These are phyloP conservation scores for Leishmania arabica DNA, from an alignment of 208 protist species.

Conservation along the genomic window DNA sequence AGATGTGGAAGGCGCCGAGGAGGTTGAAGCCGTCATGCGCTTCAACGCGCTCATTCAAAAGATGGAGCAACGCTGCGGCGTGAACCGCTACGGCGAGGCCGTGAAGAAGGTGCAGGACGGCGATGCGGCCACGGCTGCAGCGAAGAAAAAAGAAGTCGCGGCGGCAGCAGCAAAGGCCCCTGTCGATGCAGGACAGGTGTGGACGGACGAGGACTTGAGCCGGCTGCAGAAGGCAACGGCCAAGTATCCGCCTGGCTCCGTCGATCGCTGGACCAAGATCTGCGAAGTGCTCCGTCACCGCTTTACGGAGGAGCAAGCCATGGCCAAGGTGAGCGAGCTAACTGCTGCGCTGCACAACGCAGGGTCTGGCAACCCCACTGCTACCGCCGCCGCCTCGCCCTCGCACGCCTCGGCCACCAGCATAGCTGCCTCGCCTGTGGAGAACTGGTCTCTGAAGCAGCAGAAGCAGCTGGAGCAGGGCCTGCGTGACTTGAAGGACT, in stretches of 20 bases:
- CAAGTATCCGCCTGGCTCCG: conserved; percentile 92
- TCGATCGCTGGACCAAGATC: conserved; percentile 94
- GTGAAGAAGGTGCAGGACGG: conserved; percentile 60
- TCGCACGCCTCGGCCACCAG: conserved; percentile 26
- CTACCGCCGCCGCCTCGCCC: conserved; percentile 19
- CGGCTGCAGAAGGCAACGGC: conserved; percentile 94
- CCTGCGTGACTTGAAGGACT: conserved; percentile 92
- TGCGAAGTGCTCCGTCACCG: conserved; percentile 67
- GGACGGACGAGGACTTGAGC: conserved; percentile 92
- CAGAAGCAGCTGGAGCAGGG: conserved; percentile 95
- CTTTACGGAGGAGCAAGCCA: conserved; percentile 89
- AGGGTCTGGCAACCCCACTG: conserved; percentile 30
- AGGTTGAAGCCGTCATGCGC: conserved; percentile 61
- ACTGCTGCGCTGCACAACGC: conserved; percentile 58
- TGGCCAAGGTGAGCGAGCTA: conserved; percentile 92
- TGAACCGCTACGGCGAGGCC: conserved; percentile 84
- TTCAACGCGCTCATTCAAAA: conserved; percentile 73
- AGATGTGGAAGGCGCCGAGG: conserved; percentile 26
- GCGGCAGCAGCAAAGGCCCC: conserved; percentile 2
- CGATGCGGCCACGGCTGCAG: conserved; percentile 8
- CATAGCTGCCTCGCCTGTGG: conserved; percentile 34
- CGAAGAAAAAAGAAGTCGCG: conserved; percentile 20
- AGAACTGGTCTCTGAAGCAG: conserved; percentile 94
- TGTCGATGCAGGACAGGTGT: conserved; percentile 37
- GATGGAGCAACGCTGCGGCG: conserved; percentile 64